These are phyloP conservation scores for Knufia petricola DNA, from an alignment of 2,329 filamentous ascomycete species.

Conservation along the genomic window DNA sequence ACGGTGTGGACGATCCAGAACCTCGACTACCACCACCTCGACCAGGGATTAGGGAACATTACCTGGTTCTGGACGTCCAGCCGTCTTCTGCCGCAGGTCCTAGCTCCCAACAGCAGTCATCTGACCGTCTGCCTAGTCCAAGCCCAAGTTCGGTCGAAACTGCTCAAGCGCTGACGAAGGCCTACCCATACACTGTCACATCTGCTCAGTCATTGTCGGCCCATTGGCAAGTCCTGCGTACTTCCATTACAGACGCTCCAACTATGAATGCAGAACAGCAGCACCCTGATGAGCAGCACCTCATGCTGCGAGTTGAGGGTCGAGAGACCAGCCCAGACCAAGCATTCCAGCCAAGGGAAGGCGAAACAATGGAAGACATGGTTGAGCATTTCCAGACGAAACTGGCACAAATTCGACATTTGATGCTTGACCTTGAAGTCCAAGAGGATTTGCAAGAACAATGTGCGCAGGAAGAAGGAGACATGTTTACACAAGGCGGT, in stretches of 20 bases:
- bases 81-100: slow-evolving; percentile 14
- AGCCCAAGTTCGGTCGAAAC: slow-evolving; percentile 14
- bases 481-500: slow-evolving; percentile 5
- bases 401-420: slow-evolving; percentile 33
- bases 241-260: slow-evolving; percentile 48
- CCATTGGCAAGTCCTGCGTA: slow-evolving; percentile 59
- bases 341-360: slow-evolving; percentile 23
- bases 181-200: slow-evolving; percentile 41
- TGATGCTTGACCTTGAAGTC: slow-evolving; percentile 25
- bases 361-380: slow-evolving; percentile 34
- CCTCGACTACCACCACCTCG: slow-evolving; percentile 38
- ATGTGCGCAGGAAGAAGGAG: background rate
- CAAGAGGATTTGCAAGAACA: background rate
- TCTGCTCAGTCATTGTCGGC: slow-evolving; percentile 63
- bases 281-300: slow-evolving; percentile 29
- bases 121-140: slow-evolving; percentile 16
- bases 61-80: slow-evolving; percentile 48
- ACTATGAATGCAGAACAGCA: slow-evolving; percentile 54
- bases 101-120: background rate
- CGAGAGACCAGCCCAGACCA: slow-evolving; percentile 15
- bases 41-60: slow-evolving; percentile 44
- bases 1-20: slow-evolving; percentile 10
- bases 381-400: slow-evolving; percentile 38
- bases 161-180: slow-evolving; percentile 19
- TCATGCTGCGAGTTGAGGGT: slow-evolving; percentile 39